Base-by-base conservation (phyloP, 2,329 filamentous ascomycete species). In the Furcasterigmium sp. region DNA sequence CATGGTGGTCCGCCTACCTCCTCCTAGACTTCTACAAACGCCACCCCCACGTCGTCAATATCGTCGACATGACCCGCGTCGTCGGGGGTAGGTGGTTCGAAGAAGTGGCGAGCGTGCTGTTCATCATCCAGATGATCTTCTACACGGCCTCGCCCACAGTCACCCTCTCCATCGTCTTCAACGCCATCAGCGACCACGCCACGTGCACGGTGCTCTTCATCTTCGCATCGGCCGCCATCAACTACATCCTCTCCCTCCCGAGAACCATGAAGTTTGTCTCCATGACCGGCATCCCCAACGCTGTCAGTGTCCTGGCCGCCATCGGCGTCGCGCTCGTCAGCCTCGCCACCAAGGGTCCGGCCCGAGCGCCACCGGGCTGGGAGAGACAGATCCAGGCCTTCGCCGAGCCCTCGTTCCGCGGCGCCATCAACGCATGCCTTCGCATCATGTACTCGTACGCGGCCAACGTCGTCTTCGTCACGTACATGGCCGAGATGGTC, bases 51-150 rank as follows among this genome's bases (percentile, higher is more conserved):
- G 32, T 35, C 32, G 17, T 35, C 32, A 35, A 35, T 8, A 15
- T 35, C 32, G 32, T 35, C 15, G 32, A 35, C 32, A 35, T 35
- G 32, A 15, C 32, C 32, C 17, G 18, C n/a, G 18, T 35, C n/a
- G 32, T 35, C 32, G 32, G 32, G 5, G 32, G 32, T 17, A n/a
- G 32, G n/a, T 9, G 15, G 7, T 35, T 35, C 32, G 32, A 35
- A 15, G 15, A 17, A 6, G 32, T 35, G 5, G 17, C 18, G n/a
- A 15, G 32, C 11, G 18, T 35, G 7, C n/a, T 85, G 70, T 83
- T 87, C 57, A 57, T 87, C 10, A 58, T 87, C 50, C 86, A 87
- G 67, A 85, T 87, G 56, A 84, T 80, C 39, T 84, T 85, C 62
- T 85, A 85, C 46, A 74, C 78, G 64, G 80, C 78, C 35, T 73